Evolutionary conservation across 371 early-diverging fungal species (phyloP).

Genomic region (Zychaea mexicana): DNA sequence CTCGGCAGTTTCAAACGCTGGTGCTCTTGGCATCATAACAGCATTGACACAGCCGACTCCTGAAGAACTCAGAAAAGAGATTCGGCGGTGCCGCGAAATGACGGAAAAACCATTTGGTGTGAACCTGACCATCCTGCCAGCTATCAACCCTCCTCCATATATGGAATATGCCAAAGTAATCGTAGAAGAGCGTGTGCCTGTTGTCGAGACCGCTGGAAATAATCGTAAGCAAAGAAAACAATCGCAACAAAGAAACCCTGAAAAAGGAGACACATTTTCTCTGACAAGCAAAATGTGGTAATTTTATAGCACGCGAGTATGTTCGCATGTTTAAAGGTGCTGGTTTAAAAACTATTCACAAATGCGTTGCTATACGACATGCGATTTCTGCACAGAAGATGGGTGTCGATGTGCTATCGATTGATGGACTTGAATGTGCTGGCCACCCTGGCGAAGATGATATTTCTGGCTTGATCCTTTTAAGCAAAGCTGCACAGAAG

Average conservation of each 20-base stretch:
- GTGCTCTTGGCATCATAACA: slow-evolving; percentile 93
- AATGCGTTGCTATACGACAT: slow-evolving; percentile 78
- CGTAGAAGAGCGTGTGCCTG: slow-evolving; percentile 76
- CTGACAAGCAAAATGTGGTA: too few relatives aligned
- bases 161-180: slow-evolving; percentile 74
- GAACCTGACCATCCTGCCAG: slow-evolving; percentile 71
- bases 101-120: slow-evolving; percentile 82
- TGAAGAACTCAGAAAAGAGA: slow-evolving; percentile 71
- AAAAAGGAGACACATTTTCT: too few relatives aligned
- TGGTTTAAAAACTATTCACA: slow-evolving; percentile 74
- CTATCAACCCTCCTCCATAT: slow-evolving; percentile 75
- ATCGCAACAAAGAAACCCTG: too few relatives aligned
- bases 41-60: slow-evolving; percentile 89
- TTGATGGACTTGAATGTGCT: slow-evolving; percentile 85
- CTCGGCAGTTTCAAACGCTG: slow-evolving; percentile 95
- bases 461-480: slow-evolving; percentile 69
- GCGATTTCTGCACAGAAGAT: slow-evolving; percentile 66
- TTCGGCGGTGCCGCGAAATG: slow-evolving; percentile 73
- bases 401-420: slow-evolving; percentile 69
- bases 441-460: slow-evolving; percentile 89
- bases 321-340: slow-evolving; percentile 78
- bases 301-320: slow-evolving; percentile 68
- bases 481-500: slow-evolving; percentile 69
- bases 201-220: slow-evolving; percentile 75
- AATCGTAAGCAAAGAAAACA: slow-evolving; percentile 69